These are phyloP conservation scores for Puccinia horiana DNA, from an alignment of 1,284 basidiomycete species.

Conservation along the genomic window DNA sequence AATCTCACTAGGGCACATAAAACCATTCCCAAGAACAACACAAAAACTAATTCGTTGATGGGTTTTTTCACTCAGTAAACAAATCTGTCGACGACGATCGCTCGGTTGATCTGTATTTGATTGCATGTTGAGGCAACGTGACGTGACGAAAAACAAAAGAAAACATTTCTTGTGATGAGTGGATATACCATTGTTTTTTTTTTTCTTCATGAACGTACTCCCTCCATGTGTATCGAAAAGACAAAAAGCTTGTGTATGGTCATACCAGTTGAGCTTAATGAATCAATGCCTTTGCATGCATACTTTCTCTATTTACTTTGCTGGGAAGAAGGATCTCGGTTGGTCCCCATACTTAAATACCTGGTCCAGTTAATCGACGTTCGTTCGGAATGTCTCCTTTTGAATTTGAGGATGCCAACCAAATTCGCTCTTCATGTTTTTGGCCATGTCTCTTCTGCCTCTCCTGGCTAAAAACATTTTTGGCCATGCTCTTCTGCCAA, in stretches of 20 bases:
- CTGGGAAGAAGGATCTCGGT: too few species aligned
- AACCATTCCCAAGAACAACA: neutral
- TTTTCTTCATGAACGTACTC: neutral
- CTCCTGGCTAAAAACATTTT: too few species aligned
- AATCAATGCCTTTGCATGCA: too few species aligned
- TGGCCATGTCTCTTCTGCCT: too few species aligned
- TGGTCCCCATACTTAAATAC: too few species aligned
- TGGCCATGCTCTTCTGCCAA: too few species aligned
- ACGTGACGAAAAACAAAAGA: neutral
- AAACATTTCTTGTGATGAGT: neutral
- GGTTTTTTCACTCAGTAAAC: constrained; percentile 16
- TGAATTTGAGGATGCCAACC: too few species aligned
- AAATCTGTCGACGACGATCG: neutral
- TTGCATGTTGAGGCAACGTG: neutral
- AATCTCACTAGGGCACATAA: neutral
- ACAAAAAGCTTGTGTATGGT: neutral
- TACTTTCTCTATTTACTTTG: too few species aligned
- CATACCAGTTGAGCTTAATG: neutral
- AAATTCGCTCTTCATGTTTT: too few species aligned
- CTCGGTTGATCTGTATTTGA: neutral
- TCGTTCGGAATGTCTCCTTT: too few species aligned
- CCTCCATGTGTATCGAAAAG: neutral
- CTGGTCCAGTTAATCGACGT: too few species aligned
- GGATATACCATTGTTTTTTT: neutral
- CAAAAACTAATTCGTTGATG: neutral